Evolutionary conservation across 495 filamentous ascomycete species (phyloP).

Genomic region (Poronia punctata): DNA sequence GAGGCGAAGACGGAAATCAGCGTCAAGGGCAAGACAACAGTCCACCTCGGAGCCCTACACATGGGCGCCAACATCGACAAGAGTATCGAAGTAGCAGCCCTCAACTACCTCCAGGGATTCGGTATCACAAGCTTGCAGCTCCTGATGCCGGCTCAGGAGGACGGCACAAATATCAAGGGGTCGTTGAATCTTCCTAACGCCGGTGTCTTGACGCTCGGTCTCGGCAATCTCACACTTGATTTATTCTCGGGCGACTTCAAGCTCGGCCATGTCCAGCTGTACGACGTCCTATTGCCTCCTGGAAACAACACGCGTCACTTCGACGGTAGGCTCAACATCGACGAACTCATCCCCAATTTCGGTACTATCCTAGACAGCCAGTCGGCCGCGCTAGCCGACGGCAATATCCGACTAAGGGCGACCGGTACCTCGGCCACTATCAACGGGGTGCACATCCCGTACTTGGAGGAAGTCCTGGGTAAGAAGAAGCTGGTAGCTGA

Average conservation of each 20-base stretch:
- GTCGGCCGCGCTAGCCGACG: constrained; percentile 23
- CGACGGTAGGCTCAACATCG: constrained; percentile 30
- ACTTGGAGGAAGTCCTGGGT: constrained; percentile 39
- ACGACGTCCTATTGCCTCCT: constrained; percentile 33
- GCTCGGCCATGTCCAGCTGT: constrained; percentile 34
- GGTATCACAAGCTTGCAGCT: constrained; percentile 34
- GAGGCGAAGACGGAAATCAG: constrained; percentile 27
- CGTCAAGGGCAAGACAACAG: constrained; percentile 26
- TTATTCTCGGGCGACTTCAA: constrained; percentile 31
- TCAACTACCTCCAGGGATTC: constrained; percentile 39
- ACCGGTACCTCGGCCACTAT: constrained; percentile 37
- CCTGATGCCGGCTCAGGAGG: constrained; percentile 28
- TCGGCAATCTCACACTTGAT: constrained; percentile 44
- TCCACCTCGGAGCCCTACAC: constrained; percentile 32
- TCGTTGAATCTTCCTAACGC: constrained; percentile 38
- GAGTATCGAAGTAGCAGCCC: constrained; percentile 30
- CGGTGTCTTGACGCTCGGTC: constrained; percentile 37
- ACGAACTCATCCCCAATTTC: constrained; percentile 30
- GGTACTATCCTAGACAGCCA: constrained; percentile 28
- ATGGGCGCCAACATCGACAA: constrained; percentile 32
- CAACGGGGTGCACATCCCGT: constrained; percentile 36
- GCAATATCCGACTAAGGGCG: constrained; percentile 34
- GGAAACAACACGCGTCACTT: constrained; percentile 41
- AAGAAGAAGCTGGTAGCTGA: constrained; percentile 30
- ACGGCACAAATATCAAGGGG: constrained; percentile 33